A percentile compares a stretch with the other conserved stretches of the same genome.
Evolutionary conservation across 768 basidiomycete species (phyloP).

Genomic region (Hericium coralloides): DNA sequence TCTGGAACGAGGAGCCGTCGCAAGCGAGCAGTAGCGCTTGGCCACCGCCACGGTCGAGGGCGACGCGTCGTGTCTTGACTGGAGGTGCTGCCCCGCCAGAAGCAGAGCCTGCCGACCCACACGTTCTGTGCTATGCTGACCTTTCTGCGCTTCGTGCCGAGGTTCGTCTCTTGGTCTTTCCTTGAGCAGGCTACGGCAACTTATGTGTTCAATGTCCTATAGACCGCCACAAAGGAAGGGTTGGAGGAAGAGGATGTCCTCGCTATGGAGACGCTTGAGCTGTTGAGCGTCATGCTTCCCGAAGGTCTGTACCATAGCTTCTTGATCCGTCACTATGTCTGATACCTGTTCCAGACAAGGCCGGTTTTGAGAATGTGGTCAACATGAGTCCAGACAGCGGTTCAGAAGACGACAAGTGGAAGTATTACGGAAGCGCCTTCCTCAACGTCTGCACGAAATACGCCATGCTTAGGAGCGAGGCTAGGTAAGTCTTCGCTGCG

Average conservation of each 20-base stretch:
- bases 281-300: conserved; percentile 31
- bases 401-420: not conserved
- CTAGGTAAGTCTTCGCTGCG: not conserved
- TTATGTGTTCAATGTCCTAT: not conserved
- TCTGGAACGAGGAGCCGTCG: conserved; percentile 3
- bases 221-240: conserved; percentile 19
- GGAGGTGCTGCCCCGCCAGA: not conserved
- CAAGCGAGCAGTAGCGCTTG: conserved; percentile 6
- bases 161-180: conserved; percentile 1
- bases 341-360: not conserved
- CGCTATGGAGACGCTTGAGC: conserved; percentile 26
- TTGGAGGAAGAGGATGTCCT: conserved; percentile 23
- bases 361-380: not conserved
- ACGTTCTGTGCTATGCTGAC: conserved; percentile 4
- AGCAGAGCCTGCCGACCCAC: not conserved
- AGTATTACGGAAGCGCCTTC: conserved; percentile 1
- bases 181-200: not conserved
- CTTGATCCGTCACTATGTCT: not conserved
- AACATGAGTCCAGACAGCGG: not conserved
- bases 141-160: conserved; percentile 6
- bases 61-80: not conserved
- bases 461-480: conserved; percentile 5
- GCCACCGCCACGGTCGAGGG: not conserved
- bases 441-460: conserved; percentile 9
- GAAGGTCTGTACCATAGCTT: conserved; percentile 22